Evolutionary conservation across 2,329 filamentous ascomycete species (phyloP).

Genomic region (Trichoderma sp.): DNA sequence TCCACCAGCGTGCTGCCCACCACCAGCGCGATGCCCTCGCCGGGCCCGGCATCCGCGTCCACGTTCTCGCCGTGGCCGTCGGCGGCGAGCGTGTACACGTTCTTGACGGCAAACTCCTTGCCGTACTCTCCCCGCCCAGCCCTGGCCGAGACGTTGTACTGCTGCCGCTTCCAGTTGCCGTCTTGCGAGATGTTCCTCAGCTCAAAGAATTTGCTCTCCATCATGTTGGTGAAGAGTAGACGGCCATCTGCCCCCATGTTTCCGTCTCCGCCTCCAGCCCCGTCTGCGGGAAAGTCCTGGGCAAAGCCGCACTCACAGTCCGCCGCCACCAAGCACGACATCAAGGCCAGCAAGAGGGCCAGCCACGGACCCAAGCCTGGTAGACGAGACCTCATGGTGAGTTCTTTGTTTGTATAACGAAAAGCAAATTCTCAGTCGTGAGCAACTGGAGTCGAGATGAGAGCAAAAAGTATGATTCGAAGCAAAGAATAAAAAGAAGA

Average conservation of each 20-base stretch:
- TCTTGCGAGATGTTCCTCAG: slow-evolving; percentile 51
- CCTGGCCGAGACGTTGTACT: slow-evolving; percentile 65
- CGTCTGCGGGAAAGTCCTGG: slow-evolving; percentile 36
- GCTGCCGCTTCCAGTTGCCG: slow-evolving; percentile 66
- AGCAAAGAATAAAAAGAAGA: not conserved
- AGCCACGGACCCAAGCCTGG: not conserved
- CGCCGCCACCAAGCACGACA: slow-evolving; percentile 11
- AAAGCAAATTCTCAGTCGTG: not conserved
- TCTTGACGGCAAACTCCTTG: slow-evolving; percentile 60
- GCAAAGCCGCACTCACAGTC: slow-evolving; percentile 75
- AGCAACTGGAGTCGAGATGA: not conserved
- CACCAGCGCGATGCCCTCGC: slow-evolving; percentile 52
- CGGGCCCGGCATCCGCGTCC: slow-evolving; percentile 33
- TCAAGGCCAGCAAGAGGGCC: slow-evolving; percentile 1
- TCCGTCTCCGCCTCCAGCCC: slow-evolving; percentile 32
- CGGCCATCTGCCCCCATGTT: slow-evolving; percentile 37
- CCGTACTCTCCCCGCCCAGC: slow-evolving; percentile 65
- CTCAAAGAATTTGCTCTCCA: slow-evolving; percentile 73
- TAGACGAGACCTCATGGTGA: slow-evolving; percentile 1
- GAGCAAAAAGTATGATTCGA: not conserved
- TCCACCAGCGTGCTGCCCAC: slow-evolving; percentile 52
- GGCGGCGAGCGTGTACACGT: slow-evolving; percentile 48
- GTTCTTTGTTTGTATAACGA: not conserved
- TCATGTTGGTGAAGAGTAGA: slow-evolving; percentile 65
- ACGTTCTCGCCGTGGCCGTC: slow-evolving; percentile 43